Base-by-base conservation (phyloP, 2,329 filamentous ascomycete genomes). In the Madurella fahalii region DNA sequence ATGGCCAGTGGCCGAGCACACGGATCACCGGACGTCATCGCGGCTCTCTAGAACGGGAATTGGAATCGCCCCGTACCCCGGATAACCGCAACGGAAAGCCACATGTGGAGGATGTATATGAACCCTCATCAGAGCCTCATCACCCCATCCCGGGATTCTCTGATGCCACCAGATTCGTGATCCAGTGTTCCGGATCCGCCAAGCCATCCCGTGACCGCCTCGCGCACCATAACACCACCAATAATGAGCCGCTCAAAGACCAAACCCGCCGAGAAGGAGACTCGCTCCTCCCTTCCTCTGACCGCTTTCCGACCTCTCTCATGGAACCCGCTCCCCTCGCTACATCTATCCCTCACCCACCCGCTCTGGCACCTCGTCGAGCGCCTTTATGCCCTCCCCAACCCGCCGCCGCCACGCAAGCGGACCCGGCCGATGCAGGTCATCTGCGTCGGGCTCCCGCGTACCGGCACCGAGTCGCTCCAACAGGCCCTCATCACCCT, bases 391-490 rank as follows among this genome's bases (percentile, higher is more conserved):
- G 47, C 48, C 25, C 47, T 64, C 9, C 60, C 58, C 15, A 2
- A n/a, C 18, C 53, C 59, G 0, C 56, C 55, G 1, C 44, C 59
- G 0, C 55, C 53, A 2, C 49, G 50, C 20, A 34, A 32, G 9
- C 58, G 48, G 34, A 45, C 47, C 15, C 34, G 17, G 2, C 61
- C 60, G 7, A 61, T 60, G 57, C 52, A 57, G 9, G 52, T 61
- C 25, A 39, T 59, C 42, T 59, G 58, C 54, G 58, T 61, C 43
- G 61, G 61, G 16, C 57, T 63, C 9, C 59, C 61, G 8, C 59
- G 61, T 46, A 53, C 56, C 3, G 61, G 59, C 40, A 63, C 61
- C 53, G 61, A 63, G 37, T 63, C 61, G 3, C 58, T 63, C n/a
- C 57, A 57, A 18, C 55, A 61, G 17, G 60, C 61, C 9, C 57